Conservation (phyloP, 2,329 filamentous ascomycete genomes). For the Cryphonectria carpinicola region DNA sequence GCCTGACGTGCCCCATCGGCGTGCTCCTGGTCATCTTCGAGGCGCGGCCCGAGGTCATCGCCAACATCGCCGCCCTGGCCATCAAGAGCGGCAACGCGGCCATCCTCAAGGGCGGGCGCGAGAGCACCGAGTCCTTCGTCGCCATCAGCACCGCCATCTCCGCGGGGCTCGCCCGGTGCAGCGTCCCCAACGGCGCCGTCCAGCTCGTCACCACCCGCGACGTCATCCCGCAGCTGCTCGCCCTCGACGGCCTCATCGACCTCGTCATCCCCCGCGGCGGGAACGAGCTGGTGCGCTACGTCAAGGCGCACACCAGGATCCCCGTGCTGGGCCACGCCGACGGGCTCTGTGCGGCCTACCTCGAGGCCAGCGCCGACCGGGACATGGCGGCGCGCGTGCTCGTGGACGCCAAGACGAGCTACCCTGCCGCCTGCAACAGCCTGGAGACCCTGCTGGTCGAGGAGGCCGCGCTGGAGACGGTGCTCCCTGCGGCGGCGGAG, state of each 20-base stretch:
- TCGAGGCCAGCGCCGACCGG: conserved; percentile 77
- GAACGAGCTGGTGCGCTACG: conserved; percentile 86
- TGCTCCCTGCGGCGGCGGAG: conserved; percentile 73
- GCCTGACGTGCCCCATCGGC: conserved; percentile 91
- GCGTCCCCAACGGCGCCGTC: conserved; percentile 83
- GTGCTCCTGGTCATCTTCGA: conserved; percentile 99
- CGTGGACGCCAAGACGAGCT: conserved; percentile 90
- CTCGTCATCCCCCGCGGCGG: conserved; percentile 91
- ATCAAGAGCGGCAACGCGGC: conserved; percentile 98
- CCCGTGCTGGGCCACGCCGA: conserved; percentile 96
- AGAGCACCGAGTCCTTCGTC: conserved; percentile 93
- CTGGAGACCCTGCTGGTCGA: conserved; percentile 92
- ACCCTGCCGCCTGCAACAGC: conserved; percentile 93
- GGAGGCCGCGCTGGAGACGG: conserved; percentile 65
- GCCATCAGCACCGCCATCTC: conserved; percentile 88
- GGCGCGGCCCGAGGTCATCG: conserved; percentile 95
- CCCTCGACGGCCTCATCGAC: conserved; percentile 85
- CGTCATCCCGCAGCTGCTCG: conserved; percentile 84
- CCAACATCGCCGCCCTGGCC: conserved; percentile 93
- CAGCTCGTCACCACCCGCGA: conserved; percentile 95
- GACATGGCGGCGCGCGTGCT: conserved; percentile 75
- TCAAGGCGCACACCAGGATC: conserved; percentile 90
- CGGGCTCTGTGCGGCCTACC: conserved; percentile 85
- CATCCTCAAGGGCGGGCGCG: conserved; percentile 95
- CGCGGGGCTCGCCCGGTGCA: conserved; percentile 69